Evolutionary conservation across 83 land plant species (phyloP).

Genomic region (Larix sibirica): DNA sequence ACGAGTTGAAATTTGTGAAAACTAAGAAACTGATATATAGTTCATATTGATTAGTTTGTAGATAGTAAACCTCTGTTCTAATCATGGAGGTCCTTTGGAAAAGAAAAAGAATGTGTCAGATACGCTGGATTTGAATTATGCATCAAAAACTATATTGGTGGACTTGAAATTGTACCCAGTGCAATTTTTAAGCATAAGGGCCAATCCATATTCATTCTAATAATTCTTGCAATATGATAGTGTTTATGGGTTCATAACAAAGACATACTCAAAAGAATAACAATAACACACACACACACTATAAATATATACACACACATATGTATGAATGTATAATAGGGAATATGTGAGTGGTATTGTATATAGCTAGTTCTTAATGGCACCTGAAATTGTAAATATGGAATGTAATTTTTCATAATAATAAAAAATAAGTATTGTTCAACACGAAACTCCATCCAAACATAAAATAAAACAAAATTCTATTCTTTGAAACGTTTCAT

Average conservation of each 20-base stretch:
- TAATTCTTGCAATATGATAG: conserved; percentile 26
- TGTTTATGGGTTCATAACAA: too few species aligned
- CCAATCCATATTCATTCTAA: conserved; percentile 65
- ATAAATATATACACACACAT: too few species aligned
- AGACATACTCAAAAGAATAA: too few species aligned
- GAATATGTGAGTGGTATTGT: too few species aligned
- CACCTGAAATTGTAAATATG: background rate
- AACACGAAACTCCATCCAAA: background rate
- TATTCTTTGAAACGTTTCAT: background rate
- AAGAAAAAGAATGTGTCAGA: background rate
- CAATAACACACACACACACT: too few species aligned
- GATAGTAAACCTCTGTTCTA: background rate
- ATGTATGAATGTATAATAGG: too few species aligned
- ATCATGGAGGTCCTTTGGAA: background rate
- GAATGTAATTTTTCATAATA: background rate
- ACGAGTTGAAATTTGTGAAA: background rate
- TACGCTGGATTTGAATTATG: conserved; percentile 77
- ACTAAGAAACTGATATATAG: background rate
- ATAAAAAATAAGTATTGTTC: background rate
- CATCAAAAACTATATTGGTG: conserved; percentile 68
- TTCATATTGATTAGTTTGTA: background rate
- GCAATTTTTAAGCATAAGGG: conserved; percentile 56
- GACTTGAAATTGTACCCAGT: conserved; percentile 84
- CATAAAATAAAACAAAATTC: background rate
- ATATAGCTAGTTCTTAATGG: too few species aligned